Percentiles rank a stretch among this genome's conserved stretches.
Conservation (phyloP, 2,329 filamentous ascomycete species). For the Ascochyta fabae region DNA sequence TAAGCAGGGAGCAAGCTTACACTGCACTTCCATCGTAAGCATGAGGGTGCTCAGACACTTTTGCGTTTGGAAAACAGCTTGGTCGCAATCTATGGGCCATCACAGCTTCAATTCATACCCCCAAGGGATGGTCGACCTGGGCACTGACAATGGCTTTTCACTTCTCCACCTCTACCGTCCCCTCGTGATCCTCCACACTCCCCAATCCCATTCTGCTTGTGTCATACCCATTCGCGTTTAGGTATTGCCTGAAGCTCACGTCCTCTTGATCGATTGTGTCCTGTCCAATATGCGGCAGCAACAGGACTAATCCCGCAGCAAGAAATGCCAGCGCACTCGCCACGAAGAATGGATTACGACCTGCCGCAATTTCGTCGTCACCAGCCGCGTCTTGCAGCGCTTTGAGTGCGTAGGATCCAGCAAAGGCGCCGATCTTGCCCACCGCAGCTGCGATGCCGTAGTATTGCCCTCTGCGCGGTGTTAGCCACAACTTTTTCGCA, state of each 20-base stretch:
- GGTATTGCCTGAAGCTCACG: slow-evolving; percentile 72
- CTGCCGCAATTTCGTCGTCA: slow-evolving; percentile 55
- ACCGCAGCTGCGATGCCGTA: slow-evolving; percentile 74
- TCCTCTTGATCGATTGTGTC: slow-evolving; percentile 86
- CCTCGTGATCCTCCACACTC: slow-evolving; percentile 17
- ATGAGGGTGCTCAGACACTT: no score
- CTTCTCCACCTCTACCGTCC: slow-evolving; percentile 12
- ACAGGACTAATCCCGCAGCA: slow-evolving; percentile 69
- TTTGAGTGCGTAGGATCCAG: slow-evolving; percentile 83
- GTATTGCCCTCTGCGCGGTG: slow-evolving; percentile 67
- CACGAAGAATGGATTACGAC: slow-evolving; percentile 92
- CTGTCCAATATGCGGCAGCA: slow-evolving; percentile 77
- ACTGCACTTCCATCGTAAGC: no score
- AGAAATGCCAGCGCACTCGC: slow-evolving; percentile 76
- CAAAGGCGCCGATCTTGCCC: slow-evolving; percentile 82
- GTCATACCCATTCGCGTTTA: slow-evolving; percentile 79
- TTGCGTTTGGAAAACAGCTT: no score
- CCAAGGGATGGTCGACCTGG: no score
- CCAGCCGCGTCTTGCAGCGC: slow-evolving; percentile 58
- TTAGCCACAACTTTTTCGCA: neutral
- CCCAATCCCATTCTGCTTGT: slow-evolving; percentile 61
- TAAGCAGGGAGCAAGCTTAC: no score
- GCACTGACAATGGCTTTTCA: neutral
- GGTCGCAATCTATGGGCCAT: no score
- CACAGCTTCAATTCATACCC: no score